A percentile compares a stretch with the other conserved stretches of the same genome.
These are phyloP conservation scores for Microdochium trichocladiopsis DNA, from an alignment of 2,329 filamentous ascomycete genomes.

Conservation along the genomic window DNA sequence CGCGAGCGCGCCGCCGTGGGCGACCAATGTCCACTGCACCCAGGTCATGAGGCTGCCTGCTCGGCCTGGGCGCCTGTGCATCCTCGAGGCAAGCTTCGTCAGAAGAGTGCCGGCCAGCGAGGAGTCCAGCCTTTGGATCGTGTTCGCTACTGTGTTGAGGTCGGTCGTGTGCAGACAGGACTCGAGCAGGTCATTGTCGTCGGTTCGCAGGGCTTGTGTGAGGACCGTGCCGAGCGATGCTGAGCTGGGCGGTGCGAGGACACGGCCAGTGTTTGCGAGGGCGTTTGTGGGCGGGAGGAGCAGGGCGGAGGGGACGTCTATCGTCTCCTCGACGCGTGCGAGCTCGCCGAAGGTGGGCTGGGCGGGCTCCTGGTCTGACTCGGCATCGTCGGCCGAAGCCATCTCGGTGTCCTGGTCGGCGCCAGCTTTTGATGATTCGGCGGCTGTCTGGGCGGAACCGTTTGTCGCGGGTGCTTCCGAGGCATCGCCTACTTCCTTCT, in stretches of 20 bases:
- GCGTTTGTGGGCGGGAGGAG: slow-evolving; percentile 30
- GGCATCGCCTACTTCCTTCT: slow-evolving; percentile 13
- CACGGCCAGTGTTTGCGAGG: slow-evolving; percentile 35
- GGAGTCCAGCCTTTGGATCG: slow-evolving; percentile 85
- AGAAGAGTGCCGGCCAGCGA: slow-evolving; percentile 73
- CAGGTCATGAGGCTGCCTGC: slow-evolving; percentile 88
- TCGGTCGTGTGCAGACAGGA: slow-evolving; percentile 82
- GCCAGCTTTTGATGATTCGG: background rate
- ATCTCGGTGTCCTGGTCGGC: slow-evolving; percentile 16
- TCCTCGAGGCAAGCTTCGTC: slow-evolving; percentile 75
- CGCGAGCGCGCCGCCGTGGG: slow-evolving; percentile 85
- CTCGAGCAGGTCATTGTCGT: slow-evolving; percentile 84
- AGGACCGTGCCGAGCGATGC: slow-evolving; percentile 89
- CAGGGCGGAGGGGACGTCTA: slow-evolving; percentile 65
- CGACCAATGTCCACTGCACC: slow-evolving; percentile 91
- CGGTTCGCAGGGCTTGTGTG: slow-evolving; percentile 84
- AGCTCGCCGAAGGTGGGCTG: slow-evolving; percentile 82
- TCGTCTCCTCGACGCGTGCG: slow-evolving; percentile 63
- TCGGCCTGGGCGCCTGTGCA: slow-evolving; percentile 81
- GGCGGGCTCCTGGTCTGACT: slow-evolving; percentile 39
- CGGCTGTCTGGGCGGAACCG: slow-evolving; percentile 8
- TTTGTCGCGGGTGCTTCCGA: slow-evolving; percentile 14
- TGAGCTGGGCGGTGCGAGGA: slow-evolving; percentile 57
- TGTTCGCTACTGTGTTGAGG: slow-evolving; percentile 70
- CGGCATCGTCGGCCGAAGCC: slow-evolving; percentile 21